Evolutionary conservation across 2,329 filamentous ascomycete genomes (phyloP).

Genomic region (Ilyonectria robusta): DNA sequence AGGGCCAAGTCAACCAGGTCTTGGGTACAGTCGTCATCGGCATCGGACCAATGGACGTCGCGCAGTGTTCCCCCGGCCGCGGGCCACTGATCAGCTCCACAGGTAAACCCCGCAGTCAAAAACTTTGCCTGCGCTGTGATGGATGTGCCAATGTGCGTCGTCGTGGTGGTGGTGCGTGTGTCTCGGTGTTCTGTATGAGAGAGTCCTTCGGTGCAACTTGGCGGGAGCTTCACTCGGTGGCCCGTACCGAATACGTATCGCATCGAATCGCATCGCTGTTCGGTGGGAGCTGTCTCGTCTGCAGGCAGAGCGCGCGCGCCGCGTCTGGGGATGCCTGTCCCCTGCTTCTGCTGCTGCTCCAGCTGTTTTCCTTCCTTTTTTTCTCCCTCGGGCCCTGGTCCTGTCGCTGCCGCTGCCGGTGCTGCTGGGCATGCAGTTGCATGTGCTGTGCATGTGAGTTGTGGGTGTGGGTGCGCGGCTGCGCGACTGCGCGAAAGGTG

Average conservation of each 20-base stretch:
- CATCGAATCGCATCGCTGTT: slow-evolving; percentile 12
- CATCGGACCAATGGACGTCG: slow-evolving; percentile 46
- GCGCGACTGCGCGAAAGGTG: slow-evolving; percentile 11
- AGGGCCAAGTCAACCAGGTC: slow-evolving; percentile 22
- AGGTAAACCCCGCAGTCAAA: slow-evolving; percentile 45
- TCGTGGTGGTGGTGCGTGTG: slow-evolving; percentile 2
- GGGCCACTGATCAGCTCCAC: slow-evolving; percentile 29
- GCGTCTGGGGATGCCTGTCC: slow-evolving; percentile 22
- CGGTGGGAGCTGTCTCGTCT: slow-evolving; percentile 17
- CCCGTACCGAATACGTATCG: slow-evolving; percentile 1
- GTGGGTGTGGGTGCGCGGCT: slow-evolving; percentile 20
- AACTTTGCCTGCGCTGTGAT: slow-evolving; percentile 29
- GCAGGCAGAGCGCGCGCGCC: slow-evolving; percentile 6
- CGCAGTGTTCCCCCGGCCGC: slow-evolving; percentile 37
- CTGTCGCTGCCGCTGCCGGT: slow-evolving; percentile 1
- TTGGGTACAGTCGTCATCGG: slow-evolving; percentile 28
- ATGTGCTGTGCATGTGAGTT: slow-evolving; percentile 31
- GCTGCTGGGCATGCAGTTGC: slow-evolving; percentile 21
- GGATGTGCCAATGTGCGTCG: background rate
- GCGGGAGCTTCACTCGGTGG: background rate
- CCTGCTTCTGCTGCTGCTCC: slow-evolving; percentile 6
- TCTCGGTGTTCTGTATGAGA: background rate
- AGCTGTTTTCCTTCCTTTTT: background rate
- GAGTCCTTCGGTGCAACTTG: background rate
- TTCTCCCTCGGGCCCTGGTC: background rate